phyloP scores from a whole-genome alignment of 495 filamentous ascomycete species.

The Corynascus novoguineensis region DNA sequence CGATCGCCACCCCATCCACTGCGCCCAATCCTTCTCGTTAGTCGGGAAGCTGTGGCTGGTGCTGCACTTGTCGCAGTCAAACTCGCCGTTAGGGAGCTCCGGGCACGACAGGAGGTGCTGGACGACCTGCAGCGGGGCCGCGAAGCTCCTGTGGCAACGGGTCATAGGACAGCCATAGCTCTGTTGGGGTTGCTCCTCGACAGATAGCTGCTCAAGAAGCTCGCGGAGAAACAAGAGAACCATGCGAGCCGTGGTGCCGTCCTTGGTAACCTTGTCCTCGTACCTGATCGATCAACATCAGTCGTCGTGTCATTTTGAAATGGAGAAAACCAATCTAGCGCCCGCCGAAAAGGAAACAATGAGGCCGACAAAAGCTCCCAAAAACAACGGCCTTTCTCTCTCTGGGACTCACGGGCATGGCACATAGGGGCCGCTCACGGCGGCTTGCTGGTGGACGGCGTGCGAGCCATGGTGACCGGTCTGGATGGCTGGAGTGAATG shows the following conservation, averaged over 20 bases:
- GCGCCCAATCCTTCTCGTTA: constrained; percentile 34
- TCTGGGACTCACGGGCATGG: constrained; percentile 32
- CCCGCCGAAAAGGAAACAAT: not conserved
- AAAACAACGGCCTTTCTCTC: too few species aligned
- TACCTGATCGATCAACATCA: constrained; percentile 23
- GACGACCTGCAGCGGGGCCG: constrained; percentile 25
- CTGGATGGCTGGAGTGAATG: constrained; percentile 22
- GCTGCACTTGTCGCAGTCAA: constrained; percentile 33
- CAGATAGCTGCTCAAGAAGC: constrained; percentile 26
- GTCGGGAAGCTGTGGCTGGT: constrained; percentile 31
- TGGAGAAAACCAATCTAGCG: not conserved
- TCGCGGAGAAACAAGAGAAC: constrained; percentile 34
- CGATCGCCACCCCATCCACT: constrained; percentile 28
- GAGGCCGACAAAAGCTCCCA: not conserved
- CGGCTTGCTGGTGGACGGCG: constrained; percentile 18
- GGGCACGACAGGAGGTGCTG: constrained; percentile 32
- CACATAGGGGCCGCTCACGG: constrained; percentile 20
- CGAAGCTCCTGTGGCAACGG: constrained; percentile 23
- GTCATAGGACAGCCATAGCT: constrained; percentile 32
- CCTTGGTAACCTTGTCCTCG: constrained; percentile 28
- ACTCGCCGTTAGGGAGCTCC: constrained; percentile 28
- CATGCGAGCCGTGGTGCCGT: constrained; percentile 32
- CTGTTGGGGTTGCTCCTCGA: constrained; percentile 12
- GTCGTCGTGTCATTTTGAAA: not conserved
- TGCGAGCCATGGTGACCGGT: constrained; percentile 19